Conservation (phyloP, 768 basidiomycete species). For the Pleurotus eryngii region DNA sequence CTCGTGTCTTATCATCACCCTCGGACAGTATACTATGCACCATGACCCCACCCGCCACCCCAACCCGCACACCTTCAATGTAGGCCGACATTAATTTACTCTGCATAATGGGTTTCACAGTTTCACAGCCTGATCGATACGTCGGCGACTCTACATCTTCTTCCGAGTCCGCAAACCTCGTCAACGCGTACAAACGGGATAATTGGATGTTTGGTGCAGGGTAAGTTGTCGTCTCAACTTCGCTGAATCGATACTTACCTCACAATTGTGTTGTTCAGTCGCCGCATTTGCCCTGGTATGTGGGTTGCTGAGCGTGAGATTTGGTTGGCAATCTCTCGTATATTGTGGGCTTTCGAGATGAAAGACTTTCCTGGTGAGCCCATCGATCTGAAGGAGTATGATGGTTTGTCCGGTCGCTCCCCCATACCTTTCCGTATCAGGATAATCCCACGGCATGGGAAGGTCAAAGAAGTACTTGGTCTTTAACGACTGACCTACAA, state of each 20-base stretch:
- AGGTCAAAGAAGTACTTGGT: conserved; percentile 9
- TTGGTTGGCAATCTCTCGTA: conserved; percentile 39
- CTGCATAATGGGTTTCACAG: not conserved
- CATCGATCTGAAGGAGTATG: conserved; percentile 44
- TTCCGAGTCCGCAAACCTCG: conserved; percentile 40
- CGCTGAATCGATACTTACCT: not conserved
- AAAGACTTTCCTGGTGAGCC: conserved; percentile 37
- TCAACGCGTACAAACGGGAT: conserved; percentile 41
- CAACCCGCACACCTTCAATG: conserved; percentile 34
- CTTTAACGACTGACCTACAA: not conserved
- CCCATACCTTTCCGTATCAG: conserved; percentile 37
- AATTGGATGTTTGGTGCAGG: conserved; percentile 53
- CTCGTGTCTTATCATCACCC: not conserved
- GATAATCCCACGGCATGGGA: conserved; percentile 10
- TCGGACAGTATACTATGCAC: conserved; percentile 30
- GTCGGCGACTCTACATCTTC: conserved; percentile 32
- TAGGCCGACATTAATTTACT: conserved; percentile 5
- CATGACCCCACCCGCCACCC: conserved; percentile 33
- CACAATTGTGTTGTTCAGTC: conserved; percentile 13
- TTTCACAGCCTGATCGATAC: conserved; percentile 39
- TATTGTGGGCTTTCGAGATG: conserved; percentile 47
- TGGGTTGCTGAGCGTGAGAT: conserved; percentile 45
- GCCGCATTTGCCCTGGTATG: conserved; percentile 43
- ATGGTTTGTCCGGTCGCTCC: conserved; percentile 42
- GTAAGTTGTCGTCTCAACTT: conserved; percentile 21